These are phyloP conservation scores for Rostrohypoxylon terebratum DNA, from an alignment of 495 filamentous ascomycete species.

Conservation along the genomic window DNA sequence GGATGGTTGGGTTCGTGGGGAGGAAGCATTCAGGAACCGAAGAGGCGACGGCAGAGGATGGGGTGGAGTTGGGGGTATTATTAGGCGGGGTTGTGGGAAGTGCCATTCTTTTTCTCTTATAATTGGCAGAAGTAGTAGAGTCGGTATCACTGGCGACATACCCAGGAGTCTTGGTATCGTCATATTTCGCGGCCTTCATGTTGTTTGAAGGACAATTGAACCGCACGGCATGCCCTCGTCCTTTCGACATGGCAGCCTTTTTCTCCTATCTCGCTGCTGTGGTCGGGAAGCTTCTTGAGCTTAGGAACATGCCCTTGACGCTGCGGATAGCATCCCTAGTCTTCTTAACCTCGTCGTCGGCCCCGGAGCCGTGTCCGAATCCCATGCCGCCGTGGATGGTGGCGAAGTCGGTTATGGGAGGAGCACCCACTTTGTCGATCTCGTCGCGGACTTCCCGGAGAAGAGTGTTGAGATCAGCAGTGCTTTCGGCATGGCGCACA, in stretches of 20 bases:
- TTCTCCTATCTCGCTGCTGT: conserved; percentile 44
- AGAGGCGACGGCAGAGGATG: neutral
- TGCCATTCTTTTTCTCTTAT: neutral
- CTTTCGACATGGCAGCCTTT: neutral
- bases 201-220: neutral
- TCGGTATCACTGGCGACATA: neutral
- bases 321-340: conserved; percentile 87
- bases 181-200: neutral
- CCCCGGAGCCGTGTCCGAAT: conserved; percentile 63
- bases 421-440: conserved; percentile 57
- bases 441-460: conserved; percentile 63
- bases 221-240: neutral
- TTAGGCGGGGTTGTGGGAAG: neutral
- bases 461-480: conserved; percentile 53
- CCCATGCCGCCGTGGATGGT: conserved; percentile 53
- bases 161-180: neutral
- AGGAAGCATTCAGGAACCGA: neutral
- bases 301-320: conserved; percentile 93
- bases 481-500: conserved; percentile 52
- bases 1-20: neutral
- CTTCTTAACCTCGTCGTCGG: conserved; percentile 79
- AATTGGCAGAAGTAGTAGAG: neutral
- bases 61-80: neutral
- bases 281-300: conserved; percentile 73
- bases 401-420: conserved; percentile 43